Evolutionary conservation across 163 green algal species (phyloP), one percentile per base, ranked within the genome.

Genomic region (Scenedesmus sp.): DNA sequence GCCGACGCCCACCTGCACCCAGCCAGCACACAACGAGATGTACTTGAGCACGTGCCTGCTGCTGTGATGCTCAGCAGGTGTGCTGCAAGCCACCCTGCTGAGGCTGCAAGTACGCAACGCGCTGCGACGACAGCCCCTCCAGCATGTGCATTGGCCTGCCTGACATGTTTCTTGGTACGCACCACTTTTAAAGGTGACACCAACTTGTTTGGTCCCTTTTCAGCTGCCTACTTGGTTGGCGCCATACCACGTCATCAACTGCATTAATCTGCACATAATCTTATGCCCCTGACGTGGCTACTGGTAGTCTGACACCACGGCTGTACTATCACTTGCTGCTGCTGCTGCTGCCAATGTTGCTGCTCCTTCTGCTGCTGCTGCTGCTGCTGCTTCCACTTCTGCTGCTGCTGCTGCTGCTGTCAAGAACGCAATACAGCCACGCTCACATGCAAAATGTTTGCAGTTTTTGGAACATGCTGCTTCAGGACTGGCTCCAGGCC

Each of bases 1-100:
- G 40, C 94, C 94, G 13, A 95, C 94, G 7, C 94, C 94, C 33
- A 96, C 42, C 93, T 96, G 90, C 35, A 91, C 30, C 18, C 72
- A 73, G 3, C 16, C 33, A 42, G 18, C 24, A 37, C 1, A 40
- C 43, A 49, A 37, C n/a, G n/a, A n/a, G n/a, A 43, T 35, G 83
- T 65, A 4, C 22, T 65, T 4, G 2, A 61, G 51, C 51, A 18
- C 9, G 43, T 3, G 30, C 56, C 40, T 70, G 20, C 18, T 30
- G 40, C n/a, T n/a, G n/a, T 44, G 44, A 35, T 70, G 43, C 22
- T 6, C 10, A 70, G 81, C 81, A 43, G 3, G 59, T 0, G 0
- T 68, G 16, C 16, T 68, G 15, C 15, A 68, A 70, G 33, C 16
- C 18, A 1, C 68, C 3, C 40, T 86, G 40, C 15, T 44, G 43